Evolutionary conservation across 2,329 filamentous ascomycete species (phyloP).

Genomic region (Massarina eburnea): DNA sequence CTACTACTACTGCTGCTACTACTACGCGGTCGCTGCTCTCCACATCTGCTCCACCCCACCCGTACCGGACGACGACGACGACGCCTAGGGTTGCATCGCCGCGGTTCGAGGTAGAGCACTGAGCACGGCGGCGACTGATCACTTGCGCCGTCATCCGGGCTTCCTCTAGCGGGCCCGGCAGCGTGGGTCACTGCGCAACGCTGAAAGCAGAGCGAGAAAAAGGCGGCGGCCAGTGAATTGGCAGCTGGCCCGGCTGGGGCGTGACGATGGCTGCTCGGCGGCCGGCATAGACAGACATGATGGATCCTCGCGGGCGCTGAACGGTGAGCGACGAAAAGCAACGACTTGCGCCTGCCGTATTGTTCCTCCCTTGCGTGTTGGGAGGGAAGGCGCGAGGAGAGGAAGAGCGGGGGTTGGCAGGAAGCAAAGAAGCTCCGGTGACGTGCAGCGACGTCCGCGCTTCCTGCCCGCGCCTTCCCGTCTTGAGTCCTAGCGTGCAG

Average conservation of each 20-base stretch:
- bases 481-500: slow-evolving; percentile 20
- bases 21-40: too few species aligned
- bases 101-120: slow-evolving; percentile 13
- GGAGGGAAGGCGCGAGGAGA: slow-evolving; percentile 5
- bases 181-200: slow-evolving; percentile 37
- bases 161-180: slow-evolving; percentile 29
- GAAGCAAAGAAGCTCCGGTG: slow-evolving; percentile 21
- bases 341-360: not conserved
- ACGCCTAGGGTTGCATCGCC: slow-evolving; percentile 5
- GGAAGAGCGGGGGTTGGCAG: slow-evolving; percentile 5
- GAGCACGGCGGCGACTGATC: slow-evolving; percentile 1
- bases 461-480: slow-evolving; percentile 27
- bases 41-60: too few species aligned
- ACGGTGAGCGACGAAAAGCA: slow-evolving; percentile 14
- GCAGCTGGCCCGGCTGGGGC: slow-evolving; percentile 4
- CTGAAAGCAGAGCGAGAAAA: slow-evolving; percentile 34
- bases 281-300: slow-evolving; percentile 13
- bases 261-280: slow-evolving; percentile 3
- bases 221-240: slow-evolving; percentile 16
- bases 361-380: slow-evolving; percentile 7
- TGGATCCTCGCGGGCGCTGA: slow-evolving; percentile 10
- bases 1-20: slow-evolving; percentile 12
- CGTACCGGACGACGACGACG: slow-evolving; percentile 12
- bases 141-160: slow-evolving; percentile 36
- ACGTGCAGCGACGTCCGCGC: slow-evolving; percentile 37